Conservation (phyloP, 2,329 filamentous ascomycete genomes). For the Claviceps sp. region DNA sequence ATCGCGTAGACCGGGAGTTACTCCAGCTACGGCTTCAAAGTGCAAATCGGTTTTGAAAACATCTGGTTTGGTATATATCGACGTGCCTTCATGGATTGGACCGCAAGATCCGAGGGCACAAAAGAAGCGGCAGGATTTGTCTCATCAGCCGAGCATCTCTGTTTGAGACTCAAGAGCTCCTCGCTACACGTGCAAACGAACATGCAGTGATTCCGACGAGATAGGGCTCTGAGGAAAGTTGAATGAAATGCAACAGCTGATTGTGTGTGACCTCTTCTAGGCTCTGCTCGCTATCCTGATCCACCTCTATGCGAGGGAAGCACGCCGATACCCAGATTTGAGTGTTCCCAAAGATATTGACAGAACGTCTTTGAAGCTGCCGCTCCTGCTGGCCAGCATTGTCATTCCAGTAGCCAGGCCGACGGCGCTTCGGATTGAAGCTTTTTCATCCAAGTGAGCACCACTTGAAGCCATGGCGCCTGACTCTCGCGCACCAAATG, state of each 20-base stretch:
- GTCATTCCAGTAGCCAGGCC: slow-evolving; percentile 51
- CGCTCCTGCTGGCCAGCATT: slow-evolving; percentile 36
- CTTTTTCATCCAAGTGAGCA: slow-evolving; percentile 60
- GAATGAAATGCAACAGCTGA: slow-evolving; percentile 27
- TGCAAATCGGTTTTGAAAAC: slow-evolving; percentile 16
- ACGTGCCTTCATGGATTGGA: slow-evolving; percentile 5
- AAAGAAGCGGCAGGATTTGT: slow-evolving; percentile 21
- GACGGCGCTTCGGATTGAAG: slow-evolving; percentile 62
- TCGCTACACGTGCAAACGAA: slow-evolving; percentile 20
- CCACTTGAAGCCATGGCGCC: slow-evolving; percentile 41
- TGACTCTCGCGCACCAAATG: slow-evolving; percentile 38
- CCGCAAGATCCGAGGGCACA: slow-evolving; percentile 29
- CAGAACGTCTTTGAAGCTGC: slow-evolving; percentile 21
- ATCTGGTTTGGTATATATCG: slow-evolving; percentile 4
- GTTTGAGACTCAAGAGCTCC: slow-evolving; percentile 28
- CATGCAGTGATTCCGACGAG: slow-evolving; percentile 31
- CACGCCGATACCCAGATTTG: background rate
- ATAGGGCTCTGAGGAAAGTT: slow-evolving; percentile 14
- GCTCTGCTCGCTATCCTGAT: slow-evolving; percentile 23
- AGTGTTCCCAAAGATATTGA: slow-evolving; percentile 6
- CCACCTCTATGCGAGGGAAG: slow-evolving; percentile 1
- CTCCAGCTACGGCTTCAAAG: slow-evolving; percentile 23
- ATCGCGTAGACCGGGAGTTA: slow-evolving; percentile 25
- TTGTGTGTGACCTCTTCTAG: slow-evolving; percentile 34
- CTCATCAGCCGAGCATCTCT: slow-evolving; percentile 29